Conservation (phyloP, 352 stramenopile species). For the Blastocystis sp. region DNA sequence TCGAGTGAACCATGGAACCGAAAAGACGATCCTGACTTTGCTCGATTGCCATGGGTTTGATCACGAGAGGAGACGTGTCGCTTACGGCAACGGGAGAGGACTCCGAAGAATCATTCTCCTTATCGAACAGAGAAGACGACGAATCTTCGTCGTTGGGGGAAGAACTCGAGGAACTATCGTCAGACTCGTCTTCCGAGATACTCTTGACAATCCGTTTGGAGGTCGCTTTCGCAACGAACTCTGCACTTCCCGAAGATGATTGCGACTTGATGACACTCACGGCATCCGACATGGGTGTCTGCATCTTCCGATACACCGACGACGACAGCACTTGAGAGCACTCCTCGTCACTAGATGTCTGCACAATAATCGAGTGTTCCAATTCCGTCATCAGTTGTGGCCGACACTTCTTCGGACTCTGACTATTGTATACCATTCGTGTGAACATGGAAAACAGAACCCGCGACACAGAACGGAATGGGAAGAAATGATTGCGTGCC, state of each 20-base stretch:
- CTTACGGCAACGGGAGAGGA: too few species aligned
- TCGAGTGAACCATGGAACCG: background rate
- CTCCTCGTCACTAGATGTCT: constrained; percentile 49
- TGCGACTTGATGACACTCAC: background rate
- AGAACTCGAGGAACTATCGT: background rate
- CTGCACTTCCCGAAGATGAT: background rate
- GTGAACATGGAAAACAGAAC: too few species aligned
- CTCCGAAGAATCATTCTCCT: background rate
- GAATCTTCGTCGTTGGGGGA: background rate
- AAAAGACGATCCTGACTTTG: background rate
- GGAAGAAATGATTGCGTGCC: too few species aligned
- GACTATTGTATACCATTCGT: background rate
- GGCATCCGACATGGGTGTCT: background rate
- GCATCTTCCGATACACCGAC: background rate
- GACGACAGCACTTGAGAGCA: background rate
- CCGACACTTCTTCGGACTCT: constrained; percentile 47
- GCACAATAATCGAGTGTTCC: constrained; percentile 32
- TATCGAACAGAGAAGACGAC: background rate
- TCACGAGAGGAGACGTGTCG: background rate
- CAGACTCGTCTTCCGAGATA: background rate
- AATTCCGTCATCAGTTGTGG: background rate
- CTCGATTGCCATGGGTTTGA: background rate
- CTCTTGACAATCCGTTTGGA: background rate
- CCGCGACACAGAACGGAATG: too few species aligned
- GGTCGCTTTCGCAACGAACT: background rate